Percentiles rank a stretch among this genome's conserved stretches.
Evolutionary conservation across 192 early-diverging fungal species (phyloP).

Genomic region (Coemansia sp.): DNA sequence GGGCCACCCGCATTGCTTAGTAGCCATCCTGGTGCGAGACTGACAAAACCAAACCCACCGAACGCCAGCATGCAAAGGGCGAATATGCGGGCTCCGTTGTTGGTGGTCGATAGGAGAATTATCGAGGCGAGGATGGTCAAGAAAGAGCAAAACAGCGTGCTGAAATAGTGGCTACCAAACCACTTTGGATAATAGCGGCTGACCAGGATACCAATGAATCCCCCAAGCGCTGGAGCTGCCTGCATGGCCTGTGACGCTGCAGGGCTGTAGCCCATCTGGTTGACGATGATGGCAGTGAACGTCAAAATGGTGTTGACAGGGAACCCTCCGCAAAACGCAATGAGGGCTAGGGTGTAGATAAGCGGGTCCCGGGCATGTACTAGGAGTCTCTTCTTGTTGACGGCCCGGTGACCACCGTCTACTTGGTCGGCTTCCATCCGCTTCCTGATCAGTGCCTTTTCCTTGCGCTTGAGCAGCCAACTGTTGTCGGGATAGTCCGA

Average conservation of each 20-base stretch:
- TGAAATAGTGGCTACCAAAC: constrained; percentile 25
- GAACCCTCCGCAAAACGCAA: constrained; percentile 36
- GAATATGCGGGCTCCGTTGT: constrained; percentile 41
- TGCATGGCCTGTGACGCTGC: constrained; percentile 40
- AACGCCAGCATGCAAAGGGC: constrained; percentile 41
- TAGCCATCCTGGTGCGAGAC: constrained; percentile 39
- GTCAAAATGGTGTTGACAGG: constrained; percentile 43
- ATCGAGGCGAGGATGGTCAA: constrained; percentile 23
- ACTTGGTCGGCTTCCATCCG: constrained; percentile 27
- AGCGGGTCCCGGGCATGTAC: constrained; percentile 22
- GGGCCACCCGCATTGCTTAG: constrained; percentile 43
- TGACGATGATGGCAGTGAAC: constrained; percentile 38
- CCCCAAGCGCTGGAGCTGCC: constrained; percentile 31
- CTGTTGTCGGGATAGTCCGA: constrained; percentile 40
- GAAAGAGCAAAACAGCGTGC: constrained; percentile 23
- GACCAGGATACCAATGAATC: constrained; percentile 25
- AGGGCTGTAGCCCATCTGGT: constrained; percentile 26
- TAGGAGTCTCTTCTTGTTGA: constrained; percentile 16
- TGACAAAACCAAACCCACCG: constrained; percentile 35
- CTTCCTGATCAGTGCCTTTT: constrained; percentile 21
- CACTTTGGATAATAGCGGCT: constrained; percentile 30
- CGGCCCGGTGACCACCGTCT: constrained; percentile 24
- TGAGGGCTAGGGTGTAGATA: constrained; percentile 26
- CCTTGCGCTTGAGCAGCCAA: constrained; percentile 19
- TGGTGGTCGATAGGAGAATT: constrained; percentile 23